phyloP scores from a whole-genome alignment of 225 moss, liverwort and hornwort species.

The Pseudisothecium myosuroides region DNA sequence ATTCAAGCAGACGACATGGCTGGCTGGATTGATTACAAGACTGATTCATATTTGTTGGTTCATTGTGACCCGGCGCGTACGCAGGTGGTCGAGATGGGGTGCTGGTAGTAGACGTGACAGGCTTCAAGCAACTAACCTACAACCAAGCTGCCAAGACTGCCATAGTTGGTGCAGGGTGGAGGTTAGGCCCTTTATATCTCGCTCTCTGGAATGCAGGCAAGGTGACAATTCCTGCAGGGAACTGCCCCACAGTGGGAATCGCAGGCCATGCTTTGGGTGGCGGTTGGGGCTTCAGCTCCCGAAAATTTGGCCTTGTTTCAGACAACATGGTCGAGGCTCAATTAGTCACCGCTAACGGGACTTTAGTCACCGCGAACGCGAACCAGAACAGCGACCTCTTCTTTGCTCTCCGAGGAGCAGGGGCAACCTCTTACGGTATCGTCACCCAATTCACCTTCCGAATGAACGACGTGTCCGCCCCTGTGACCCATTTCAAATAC shows the following conservation, averaged over 20 bases:
- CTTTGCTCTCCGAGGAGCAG: constrained; percentile 55
- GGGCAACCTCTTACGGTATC: constrained; percentile 57
- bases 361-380: constrained; percentile 28
- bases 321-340: constrained; percentile 48
- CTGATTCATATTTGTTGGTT: background rate
- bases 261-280: constrained; percentile 72
- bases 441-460: constrained; percentile 73
- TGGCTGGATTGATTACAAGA: background rate
- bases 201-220: constrained; percentile 72
- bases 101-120: constrained; percentile 59
- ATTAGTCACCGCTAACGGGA: constrained; percentile 34
- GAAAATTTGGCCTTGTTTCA: constrained; percentile 49
- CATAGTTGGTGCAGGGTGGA: constrained; percentile 45
- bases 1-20: no score
- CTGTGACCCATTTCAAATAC: constrained; percentile 62
- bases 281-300: constrained; percentile 61
- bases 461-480: constrained; percentile 38
- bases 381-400: constrained; percentile 38
- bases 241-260: constrained; percentile 53
- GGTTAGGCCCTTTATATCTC: constrained; percentile 52
- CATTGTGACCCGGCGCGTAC: no score
- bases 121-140: constrained; percentile 44
- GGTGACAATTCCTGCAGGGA: constrained; percentile 53
- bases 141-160: constrained; percentile 21
- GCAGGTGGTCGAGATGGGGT: constrained; percentile 71